Base-by-base conservation (phyloP, 352 stramenopile genomes). In the Globisporangium canariense region DNA sequence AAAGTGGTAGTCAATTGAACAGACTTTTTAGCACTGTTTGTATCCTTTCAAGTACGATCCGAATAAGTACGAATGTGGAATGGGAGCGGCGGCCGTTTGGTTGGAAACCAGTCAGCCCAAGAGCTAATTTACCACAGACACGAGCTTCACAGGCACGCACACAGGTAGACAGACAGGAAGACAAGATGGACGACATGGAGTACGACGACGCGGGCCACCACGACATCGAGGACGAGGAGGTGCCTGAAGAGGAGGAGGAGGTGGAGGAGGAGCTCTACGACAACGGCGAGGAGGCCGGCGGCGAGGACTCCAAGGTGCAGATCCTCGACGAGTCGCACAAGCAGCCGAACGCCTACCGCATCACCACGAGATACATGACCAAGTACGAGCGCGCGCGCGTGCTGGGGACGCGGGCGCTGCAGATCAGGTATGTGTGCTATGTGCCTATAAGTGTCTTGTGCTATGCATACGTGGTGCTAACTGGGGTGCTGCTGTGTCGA, bases 321-420 rank as follows among this genome's bases (percentile, higher is more conserved):
- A 75, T 95, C 64, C 73, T 93, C 20, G 85, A 95, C 72, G 86
- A 93, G 65, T 93, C 83, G 22, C 84, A 95, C 70, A 92, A 91
- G 60, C 78, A 92, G 68, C 84, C 87, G 16, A 96, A 96, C 69
- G 78, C 77, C 20, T 81, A 94, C 60, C 84, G 96, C 65, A 97
- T 99, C 66, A 99, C 98, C 28, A 99, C 97, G 9, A 81, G 89
- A 45, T 99, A 99, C 84, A 98, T 99, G 84, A 99, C 98, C 55
- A 99, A 99, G 85, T 99, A 99, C 80, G 97, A 99, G 76, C 81
- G 94, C 64, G 97, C 98, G 16, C 89, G 98, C 41, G 97, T 99
- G 57, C 77, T 99, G 18, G 97, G 98, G 40, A 99, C 97, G 59
- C 82, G 98, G 18, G 97, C 98, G 47, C 81, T 99, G 41, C 98